phyloP scores from a whole-genome alignment of 2,329 filamentous ascomycete species.

The Botrytis aclada region DNA sequence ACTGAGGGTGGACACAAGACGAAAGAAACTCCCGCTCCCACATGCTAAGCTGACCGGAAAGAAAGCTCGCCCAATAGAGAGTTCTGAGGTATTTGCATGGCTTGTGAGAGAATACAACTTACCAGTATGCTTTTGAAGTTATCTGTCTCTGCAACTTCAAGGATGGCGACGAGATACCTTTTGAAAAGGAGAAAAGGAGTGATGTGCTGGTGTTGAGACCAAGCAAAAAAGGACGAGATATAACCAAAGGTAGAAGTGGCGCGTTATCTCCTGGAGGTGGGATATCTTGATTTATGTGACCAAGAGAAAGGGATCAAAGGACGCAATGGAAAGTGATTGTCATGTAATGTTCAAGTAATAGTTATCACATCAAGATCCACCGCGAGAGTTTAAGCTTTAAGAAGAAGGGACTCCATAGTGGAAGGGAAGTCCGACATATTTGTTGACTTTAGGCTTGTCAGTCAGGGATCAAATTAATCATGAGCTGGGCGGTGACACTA shows the following conservation, averaged over 20 bases:
- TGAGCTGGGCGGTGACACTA: constrained; percentile 2
- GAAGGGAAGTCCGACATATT: background rate
- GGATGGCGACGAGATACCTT: background rate
- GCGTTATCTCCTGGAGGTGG: background rate
- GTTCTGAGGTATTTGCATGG: background rate
- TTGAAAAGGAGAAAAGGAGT: background rate
- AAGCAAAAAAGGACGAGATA: background rate
- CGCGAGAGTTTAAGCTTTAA: background rate
- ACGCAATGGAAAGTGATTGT: background rate
- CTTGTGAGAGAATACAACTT: background rate
- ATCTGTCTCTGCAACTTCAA: background rate
- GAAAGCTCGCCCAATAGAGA: background rate
- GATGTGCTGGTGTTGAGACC: constrained; percentile 13
- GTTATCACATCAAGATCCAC: constrained; percentile 1
- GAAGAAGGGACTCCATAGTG: background rate
- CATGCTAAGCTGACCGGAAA: background rate
- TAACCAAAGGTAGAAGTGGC: background rate
- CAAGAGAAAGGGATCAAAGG: constrained; percentile 6
- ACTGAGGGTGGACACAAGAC: background rate
- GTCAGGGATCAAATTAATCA: background rate
- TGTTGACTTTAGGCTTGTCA: background rate
- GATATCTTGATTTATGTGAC: background rate
- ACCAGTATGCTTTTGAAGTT: background rate
- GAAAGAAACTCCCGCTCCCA: background rate
- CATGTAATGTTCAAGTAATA: background rate